Percentiles rank a stretch among this genome's conserved stretches.
Evolutionary conservation across 164 flowering plant genomes (phyloP).

Genomic region (Dillenia turbinata): DNA sequence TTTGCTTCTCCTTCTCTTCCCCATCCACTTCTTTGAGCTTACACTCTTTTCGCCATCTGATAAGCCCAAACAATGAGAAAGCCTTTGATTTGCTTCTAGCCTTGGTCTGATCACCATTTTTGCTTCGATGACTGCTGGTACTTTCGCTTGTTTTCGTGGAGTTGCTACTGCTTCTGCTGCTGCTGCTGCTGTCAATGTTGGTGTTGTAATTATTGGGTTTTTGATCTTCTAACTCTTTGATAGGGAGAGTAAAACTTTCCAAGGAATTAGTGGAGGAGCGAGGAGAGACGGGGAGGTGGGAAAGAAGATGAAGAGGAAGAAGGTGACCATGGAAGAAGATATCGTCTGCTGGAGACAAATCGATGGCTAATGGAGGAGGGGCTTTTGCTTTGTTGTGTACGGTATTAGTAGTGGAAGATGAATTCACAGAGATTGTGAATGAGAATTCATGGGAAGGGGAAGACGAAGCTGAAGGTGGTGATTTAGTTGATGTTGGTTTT

Average conservation of each 20-base stretch:
- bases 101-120: conserved; percentile 10
- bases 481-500: conserved; percentile 9
- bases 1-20: conserved; percentile 22
- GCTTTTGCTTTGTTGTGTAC: conserved; percentile 17
- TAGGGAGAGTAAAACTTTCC: conserved; percentile 59
- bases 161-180: conserved; percentile 4
- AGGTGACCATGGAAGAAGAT: conserved; percentile 95
- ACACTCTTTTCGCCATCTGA: conserved; percentile 39
- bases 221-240: conserved; percentile 26
- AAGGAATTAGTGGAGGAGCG: conserved; percentile 66
- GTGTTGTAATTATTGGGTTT: conserved; percentile 10
- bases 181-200: background rate
- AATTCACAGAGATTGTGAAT: conserved; percentile 70
- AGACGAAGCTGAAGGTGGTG: conserved; percentile 55
- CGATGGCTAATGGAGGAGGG: conserved; percentile 40
- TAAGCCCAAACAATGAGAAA: conserved; percentile 49
- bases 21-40: conserved; percentile 20
- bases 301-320: conserved; percentile 80
- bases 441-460: conserved; percentile 96
- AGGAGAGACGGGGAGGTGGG: conserved; percentile 65
- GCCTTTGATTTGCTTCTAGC: conserved; percentile 51
- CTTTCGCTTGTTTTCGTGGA: conserved; percentile 2
- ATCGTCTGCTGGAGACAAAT: conserved; percentile 84
- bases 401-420: conserved; percentile 20
- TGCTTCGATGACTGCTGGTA: background rate